Percentiles rank a stretch among this genome's conserved stretches.
phyloP scores from a whole-genome alignment of 2,329 filamentous ascomycete species.

The Aspergillus pseudoviridinutans region DNA sequence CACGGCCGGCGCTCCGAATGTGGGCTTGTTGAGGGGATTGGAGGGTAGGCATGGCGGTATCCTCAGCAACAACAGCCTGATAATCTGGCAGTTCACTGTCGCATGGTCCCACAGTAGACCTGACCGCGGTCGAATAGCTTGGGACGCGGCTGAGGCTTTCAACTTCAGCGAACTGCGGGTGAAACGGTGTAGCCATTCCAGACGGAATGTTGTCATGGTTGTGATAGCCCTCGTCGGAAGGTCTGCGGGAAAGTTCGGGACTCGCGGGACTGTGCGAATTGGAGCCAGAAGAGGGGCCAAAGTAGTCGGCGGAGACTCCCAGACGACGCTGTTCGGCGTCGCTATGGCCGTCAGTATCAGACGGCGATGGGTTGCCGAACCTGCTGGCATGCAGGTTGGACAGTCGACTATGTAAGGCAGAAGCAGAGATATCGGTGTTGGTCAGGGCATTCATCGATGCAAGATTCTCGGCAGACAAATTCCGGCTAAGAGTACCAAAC shows the following conservation, averaged over 20 bases:
- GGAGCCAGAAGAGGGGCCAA: slow-evolving; percentile 27
- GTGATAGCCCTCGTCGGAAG: slow-evolving; percentile 47
- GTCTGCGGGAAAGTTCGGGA: slow-evolving; percentile 41
- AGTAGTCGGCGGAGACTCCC: slow-evolving; percentile 29
- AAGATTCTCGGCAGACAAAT: slow-evolving; percentile 78
- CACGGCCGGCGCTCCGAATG: slow-evolving; percentile 34
- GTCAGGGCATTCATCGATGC: slow-evolving; percentile 52
- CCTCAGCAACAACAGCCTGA: slow-evolving; percentile 47
- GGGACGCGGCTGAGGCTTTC: slow-evolving; percentile 68
- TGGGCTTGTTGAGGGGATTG: slow-evolving; percentile 39
- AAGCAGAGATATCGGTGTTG: slow-evolving; percentile 55
- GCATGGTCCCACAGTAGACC: slow-evolving; percentile 56
- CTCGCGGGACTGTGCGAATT: slow-evolving; percentile 31
- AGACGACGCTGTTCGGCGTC: slow-evolving; percentile 22
- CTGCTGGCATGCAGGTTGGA: slow-evolving; percentile 46
- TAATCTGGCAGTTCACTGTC: slow-evolving; percentile 62
- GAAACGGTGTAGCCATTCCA: slow-evolving; percentile 40
- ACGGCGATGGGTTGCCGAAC: slow-evolving; percentile 17
- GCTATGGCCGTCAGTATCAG: slow-evolving; percentile 18
- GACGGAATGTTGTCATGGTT: slow-evolving; percentile 39
- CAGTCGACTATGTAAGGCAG: slow-evolving; percentile 67
- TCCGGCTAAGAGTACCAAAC: slow-evolving; percentile 63
- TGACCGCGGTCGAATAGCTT: slow-evolving; percentile 71
- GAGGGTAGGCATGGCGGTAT: slow-evolving; percentile 23
- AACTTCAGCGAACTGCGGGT: slow-evolving; percentile 52